These are phyloP conservation scores for Colletotrichum magnum DNA, from an alignment of 2,329 filamentous ascomycete genomes.

Conservation along the genomic window DNA sequence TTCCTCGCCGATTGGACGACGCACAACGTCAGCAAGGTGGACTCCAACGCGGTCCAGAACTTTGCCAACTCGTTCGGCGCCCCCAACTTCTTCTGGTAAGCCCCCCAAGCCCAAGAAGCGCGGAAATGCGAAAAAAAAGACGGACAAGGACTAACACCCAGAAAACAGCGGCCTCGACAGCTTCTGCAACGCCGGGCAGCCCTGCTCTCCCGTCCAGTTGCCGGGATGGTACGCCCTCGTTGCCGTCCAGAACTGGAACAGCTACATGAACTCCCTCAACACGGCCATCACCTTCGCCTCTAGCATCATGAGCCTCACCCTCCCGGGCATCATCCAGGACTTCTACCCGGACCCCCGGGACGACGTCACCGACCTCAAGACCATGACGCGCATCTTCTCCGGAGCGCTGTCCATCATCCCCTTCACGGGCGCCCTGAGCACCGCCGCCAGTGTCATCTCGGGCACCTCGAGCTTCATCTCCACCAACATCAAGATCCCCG, in stretches of 20 bases:
- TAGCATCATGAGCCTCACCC: slow-evolving; percentile 34
- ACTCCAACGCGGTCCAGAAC: slow-evolving; percentile 11
- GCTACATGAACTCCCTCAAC: slow-evolving; percentile 38
- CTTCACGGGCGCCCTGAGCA: slow-evolving; percentile 26
- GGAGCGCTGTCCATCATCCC: slow-evolving; percentile 30
- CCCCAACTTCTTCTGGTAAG: slow-evolving; percentile 32
- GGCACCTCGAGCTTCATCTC: slow-evolving; percentile 20
- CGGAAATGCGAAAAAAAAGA: not conserved
- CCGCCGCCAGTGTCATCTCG: not conserved
- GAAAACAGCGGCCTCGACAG: slow-evolving; percentile 14
- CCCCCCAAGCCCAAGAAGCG: no score
- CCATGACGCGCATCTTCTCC: slow-evolving; percentile 34
- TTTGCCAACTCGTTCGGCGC: slow-evolving; percentile 17
- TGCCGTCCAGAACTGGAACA: slow-evolving; percentile 36
- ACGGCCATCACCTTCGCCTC: slow-evolving; percentile 36
- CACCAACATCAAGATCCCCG: slow-evolving; percentile 17
- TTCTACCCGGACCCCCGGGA: slow-evolving; percentile 35
- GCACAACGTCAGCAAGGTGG: slow-evolving; percentile 12
- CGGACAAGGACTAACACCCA: not conserved
- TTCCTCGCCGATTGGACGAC: slow-evolving; percentile 11
- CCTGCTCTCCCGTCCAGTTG: slow-evolving; percentile 10
- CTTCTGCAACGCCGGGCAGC: slow-evolving; percentile 30
- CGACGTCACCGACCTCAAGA: slow-evolving; percentile 30
- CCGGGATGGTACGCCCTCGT: slow-evolving; percentile 19
- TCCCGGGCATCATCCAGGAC: slow-evolving; percentile 38